Percentiles rank a stretch among this genome's conserved stretches.
Evolutionary conservation across 768 basidiomycete species (phyloP).

Genomic region (Russula griseocarnosa): DNA sequence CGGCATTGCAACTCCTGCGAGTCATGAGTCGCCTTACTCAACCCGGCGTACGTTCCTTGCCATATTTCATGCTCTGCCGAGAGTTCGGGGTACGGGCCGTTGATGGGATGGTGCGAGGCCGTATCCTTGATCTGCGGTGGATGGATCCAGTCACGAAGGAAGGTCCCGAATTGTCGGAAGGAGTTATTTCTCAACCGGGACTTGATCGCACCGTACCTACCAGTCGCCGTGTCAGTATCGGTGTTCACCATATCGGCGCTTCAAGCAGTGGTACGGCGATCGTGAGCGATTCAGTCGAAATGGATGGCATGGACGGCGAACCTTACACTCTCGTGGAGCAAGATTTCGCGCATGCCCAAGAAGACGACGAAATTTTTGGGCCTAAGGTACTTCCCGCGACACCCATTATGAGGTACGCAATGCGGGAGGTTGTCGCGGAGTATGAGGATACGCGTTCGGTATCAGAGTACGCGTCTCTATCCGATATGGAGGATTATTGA

Average conservation of each 20-base stretch:
- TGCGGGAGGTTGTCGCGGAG: constrained; percentile 79
- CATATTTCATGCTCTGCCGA: constrained; percentile 78
- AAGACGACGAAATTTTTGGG: constrained; percentile 56
- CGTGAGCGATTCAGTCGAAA: constrained; percentile 30
- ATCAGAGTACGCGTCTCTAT: constrained; percentile 75
- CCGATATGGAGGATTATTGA: constrained; percentile 74
- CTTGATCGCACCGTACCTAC: constrained; percentile 28
- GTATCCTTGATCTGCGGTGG: constrained; percentile 73
- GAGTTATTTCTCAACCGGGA: constrained; percentile 29
- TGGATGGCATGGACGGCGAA: constrained; percentile 40
- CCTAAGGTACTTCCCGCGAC: constrained; percentile 74
- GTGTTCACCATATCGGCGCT: constrained; percentile 26
- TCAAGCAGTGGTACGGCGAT: constrained; percentile 30
- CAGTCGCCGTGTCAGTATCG: constrained; percentile 29
- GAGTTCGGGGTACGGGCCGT: constrained; percentile 81
- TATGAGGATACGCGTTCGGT: constrained; percentile 72
- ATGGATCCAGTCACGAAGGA: constrained; percentile 65
- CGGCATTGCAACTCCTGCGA: constrained; percentile 72
- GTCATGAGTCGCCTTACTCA: constrained; percentile 77
- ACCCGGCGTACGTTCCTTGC: constrained; percentile 56
- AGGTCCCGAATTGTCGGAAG: constrained; percentile 36
- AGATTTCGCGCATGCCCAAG: constrained; percentile 41
- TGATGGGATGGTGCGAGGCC: constrained; percentile 78
- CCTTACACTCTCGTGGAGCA: constrained; percentile 40
- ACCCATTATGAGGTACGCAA: constrained; percentile 79